These are phyloP conservation scores for Cyamopsis tetragonoloba DNA, from an alignment of 306 rosid genomes.

Conservation along the genomic window DNA sequence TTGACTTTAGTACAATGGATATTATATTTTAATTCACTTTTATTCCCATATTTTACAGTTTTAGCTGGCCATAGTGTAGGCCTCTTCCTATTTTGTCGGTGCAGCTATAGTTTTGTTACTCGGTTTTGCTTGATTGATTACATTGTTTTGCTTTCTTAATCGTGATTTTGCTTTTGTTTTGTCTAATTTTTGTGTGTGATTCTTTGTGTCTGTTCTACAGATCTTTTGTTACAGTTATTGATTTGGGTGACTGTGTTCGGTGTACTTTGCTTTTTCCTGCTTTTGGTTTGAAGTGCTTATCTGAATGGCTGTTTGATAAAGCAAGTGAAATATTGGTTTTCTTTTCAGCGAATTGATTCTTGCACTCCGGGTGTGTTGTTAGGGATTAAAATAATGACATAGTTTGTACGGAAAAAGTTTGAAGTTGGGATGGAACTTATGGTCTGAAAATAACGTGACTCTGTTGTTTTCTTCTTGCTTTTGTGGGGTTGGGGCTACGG, in stretches of 20 bases:
- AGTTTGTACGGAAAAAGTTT: constrained; percentile 12
- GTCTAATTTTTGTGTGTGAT: constrained; percentile 2
- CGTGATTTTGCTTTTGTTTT: background rate
- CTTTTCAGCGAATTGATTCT: constrained; percentile 29
- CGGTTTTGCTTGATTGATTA: background rate
- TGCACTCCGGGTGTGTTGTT: constrained; percentile 2
- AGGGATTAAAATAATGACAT: background rate
- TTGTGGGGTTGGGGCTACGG: constrained; percentile 9
- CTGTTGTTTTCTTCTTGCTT: background rate
- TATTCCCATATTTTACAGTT: background rate
- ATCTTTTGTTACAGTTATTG: constrained; percentile 7
- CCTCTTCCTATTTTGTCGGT: constrained; percentile 27
- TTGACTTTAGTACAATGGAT: background rate
- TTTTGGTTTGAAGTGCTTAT: constrained; percentile 23
- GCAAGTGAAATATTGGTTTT: constrained; percentile 18
- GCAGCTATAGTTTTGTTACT: background rate
- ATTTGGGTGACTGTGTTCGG: constrained; percentile 4
- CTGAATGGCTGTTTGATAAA: constrained; percentile 15
- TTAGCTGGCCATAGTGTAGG: background rate
- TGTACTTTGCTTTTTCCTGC: constrained; percentile 16
- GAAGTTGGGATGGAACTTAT: background rate
- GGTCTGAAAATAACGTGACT: background rate
- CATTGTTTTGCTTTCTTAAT: background rate
- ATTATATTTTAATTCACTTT: background rate
- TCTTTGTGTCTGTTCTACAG: constrained; percentile 8